Evolutionary conservation across 2,329 filamentous ascomycete genomes (phyloP), one percentile per base, ranked within the genome.

Genomic region (Fusarium longipes): DNA sequence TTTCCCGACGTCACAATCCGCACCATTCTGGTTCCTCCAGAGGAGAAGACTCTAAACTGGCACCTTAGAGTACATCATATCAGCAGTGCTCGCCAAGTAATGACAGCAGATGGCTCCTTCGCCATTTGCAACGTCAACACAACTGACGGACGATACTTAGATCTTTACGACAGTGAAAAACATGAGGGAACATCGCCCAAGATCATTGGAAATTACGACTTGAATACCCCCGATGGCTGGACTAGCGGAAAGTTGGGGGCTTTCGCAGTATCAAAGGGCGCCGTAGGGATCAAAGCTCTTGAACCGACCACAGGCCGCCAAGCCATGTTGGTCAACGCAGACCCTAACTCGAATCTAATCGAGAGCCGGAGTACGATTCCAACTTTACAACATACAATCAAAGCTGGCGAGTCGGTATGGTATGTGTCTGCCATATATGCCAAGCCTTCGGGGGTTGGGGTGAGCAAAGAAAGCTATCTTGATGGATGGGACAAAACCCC

Each of bases 271-370:
- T 86, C 83, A 3, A 82, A 76, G 81, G 89, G 82, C 55, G 86
- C 77, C 65, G 86, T 83, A 62, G 86, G 79, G 74, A 91, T 84
- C 82, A 86, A 68, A 75, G 89, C 78, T 67, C 79, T 83, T 55
- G 91, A 82, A 73, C 81, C 82, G 1, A 79, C 74, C 10, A 80
- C 79, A 9, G 77, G 74, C 15, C 82, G 90, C 20, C 78, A 77
- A 53, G 91, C 91, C 5, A 88, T 85, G 74, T 82, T 93, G 25
- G 87, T 93, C 45, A 88, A 93, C 57, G 90, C 91, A 12, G 92
- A 94, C 75, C 91, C 91, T 8, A 93, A 94, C 79, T 91, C 89
- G 45, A 94, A 94, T 77, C 79, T 94, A 32, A 82, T 93, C 4
- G 89, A 93, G 78, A 87, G 88, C 59, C 81, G 91, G 59, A 93